Base-by-base conservation (phyloP, 148 eudicot species). In the Vaccinium corymbosum region DNA sequence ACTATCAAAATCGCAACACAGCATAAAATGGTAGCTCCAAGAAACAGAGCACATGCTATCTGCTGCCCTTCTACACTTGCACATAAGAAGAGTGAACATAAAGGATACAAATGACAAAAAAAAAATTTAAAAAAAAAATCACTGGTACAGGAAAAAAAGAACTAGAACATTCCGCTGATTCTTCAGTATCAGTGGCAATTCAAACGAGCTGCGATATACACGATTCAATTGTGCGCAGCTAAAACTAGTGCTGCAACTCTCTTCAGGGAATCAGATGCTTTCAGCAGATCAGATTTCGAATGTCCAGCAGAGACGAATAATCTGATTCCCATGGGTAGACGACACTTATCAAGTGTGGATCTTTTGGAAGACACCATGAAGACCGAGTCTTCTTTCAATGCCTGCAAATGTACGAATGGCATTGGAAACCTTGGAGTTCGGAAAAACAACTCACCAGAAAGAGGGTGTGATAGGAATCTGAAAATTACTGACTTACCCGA, bases 281-380 rank as follows among this genome's bases (percentile, higher is more conserved):
- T 90, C 32, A 51, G 80, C 83, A 97, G 80, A 90, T 97, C 99
- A 79, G 92, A 84, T 82, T 97, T 92, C 12, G 97, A 89, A 86
- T 97, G 99, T 42, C 87, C 98, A 82, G 95, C 95, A 6, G 99
- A 97, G 72, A 94, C 92, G 77, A 90, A 93, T 77, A 94, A 82
- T 89, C 90, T 92, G 57, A 97, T 89, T 70, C 97, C 98, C 29
- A 89, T 85, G 17, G 98, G 95, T 51, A 97, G 81, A 61, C 85
- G 91, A 76, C 98, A 97, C 84, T 87, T 94, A 88, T 97, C 99
- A 35, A 93, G 88, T 6, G 88, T 88, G 6, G 99, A 94, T 86
- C 93, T 89, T 86, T 90, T 97, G 15, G 98, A 91, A 85, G 90
- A 87, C 42, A 90, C 94, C 42, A 92, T 90, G 48, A 94, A 94